A percentile compares a stretch with the other conserved stretches of the same genome.
These are phyloP conservation scores for Arachis monticola DNA, from an alignment of 331 rosid genomes.

Conservation along the genomic window DNA sequence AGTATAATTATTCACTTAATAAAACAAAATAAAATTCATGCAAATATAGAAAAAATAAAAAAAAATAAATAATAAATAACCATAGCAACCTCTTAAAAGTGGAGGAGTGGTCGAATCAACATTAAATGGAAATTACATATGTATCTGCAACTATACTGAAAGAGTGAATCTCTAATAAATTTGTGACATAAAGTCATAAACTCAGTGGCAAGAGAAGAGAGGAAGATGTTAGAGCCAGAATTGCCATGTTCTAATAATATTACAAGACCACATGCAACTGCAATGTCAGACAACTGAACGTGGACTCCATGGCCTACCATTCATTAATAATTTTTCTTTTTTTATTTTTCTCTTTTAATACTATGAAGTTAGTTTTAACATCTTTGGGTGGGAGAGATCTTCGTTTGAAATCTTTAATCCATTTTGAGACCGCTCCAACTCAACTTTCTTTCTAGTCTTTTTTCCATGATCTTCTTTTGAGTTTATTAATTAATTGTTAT, in stretches of 20 bases:
- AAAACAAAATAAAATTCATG: background rate
- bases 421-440: too few relatives aligned
- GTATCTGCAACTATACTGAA: background rate
- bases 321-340: background rate
- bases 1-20: background rate
- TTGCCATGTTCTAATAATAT: constrained; percentile 3
- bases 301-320: constrained; percentile 36
- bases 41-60: background rate
- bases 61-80: background rate
- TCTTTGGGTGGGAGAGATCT: background rate
- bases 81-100: constrained; percentile 17
- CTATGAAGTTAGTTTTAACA: too few relatives aligned
- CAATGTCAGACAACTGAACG: constrained; percentile 18
- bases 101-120: background rate
- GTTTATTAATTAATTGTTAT: too few relatives aligned
- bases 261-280: background rate
- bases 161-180: background rate
- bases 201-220: constrained; percentile 2
- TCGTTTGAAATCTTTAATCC: too few relatives aligned
- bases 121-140: background rate
- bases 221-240: constrained; percentile 25
- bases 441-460: too few relatives aligned
- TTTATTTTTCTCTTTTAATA: too few relatives aligned
- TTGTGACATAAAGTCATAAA: background rate
- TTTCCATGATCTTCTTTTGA: too few relatives aligned